Conservation (phyloP, 2,329 filamentous ascomycete species). For the Aureobasidium sp. region DNA sequence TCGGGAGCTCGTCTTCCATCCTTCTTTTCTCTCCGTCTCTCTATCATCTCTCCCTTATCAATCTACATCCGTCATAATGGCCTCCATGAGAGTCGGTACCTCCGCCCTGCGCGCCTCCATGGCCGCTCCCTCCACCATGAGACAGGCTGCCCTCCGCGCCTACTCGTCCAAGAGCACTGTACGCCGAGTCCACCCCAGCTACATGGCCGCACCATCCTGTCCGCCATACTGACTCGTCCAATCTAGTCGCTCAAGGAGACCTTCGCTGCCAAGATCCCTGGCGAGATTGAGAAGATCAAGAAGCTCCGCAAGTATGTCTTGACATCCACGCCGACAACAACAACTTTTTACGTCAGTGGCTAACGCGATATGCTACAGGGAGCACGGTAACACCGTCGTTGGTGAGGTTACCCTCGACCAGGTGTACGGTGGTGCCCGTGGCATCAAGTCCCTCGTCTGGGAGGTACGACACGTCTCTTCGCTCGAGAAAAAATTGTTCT, state of each 20-base stretch:
- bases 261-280: constrained; percentile 91
- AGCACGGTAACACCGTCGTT: constrained; percentile 89
- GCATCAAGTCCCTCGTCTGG: constrained; percentile 98
- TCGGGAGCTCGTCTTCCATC: constrained; percentile 13
- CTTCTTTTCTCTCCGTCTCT: constrained; percentile 19
- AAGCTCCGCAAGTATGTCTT: constrained; percentile 79
- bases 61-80: constrained; percentile 56
- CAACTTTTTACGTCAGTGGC: constrained; percentile 17
- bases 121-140: constrained; percentile 42
- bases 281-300: constrained; percentile 99
- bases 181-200: constrained; percentile 28
- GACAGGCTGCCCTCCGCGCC: constrained; percentile 57
- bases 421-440: constrained; percentile 97
- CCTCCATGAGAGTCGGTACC: constrained; percentile 73
- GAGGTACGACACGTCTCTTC: constrained; percentile 49
- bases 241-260: constrained; percentile 90
- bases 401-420: constrained; percentile 99
- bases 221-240: constrained; percentile 21
- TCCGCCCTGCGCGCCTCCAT: constrained; percentile 74
- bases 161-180: constrained; percentile 93
- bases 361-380: constrained; percentile 48
- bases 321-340: background rate
- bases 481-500: background rate
- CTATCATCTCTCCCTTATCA: constrained; percentile 25
- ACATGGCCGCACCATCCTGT: background rate